A percentile compares a stretch with the other conserved stretches of the same genome.
Evolutionary conservation across 2,329 filamentous ascomycete genomes (phyloP).

Genomic region (Diaporthe sp.): DNA sequence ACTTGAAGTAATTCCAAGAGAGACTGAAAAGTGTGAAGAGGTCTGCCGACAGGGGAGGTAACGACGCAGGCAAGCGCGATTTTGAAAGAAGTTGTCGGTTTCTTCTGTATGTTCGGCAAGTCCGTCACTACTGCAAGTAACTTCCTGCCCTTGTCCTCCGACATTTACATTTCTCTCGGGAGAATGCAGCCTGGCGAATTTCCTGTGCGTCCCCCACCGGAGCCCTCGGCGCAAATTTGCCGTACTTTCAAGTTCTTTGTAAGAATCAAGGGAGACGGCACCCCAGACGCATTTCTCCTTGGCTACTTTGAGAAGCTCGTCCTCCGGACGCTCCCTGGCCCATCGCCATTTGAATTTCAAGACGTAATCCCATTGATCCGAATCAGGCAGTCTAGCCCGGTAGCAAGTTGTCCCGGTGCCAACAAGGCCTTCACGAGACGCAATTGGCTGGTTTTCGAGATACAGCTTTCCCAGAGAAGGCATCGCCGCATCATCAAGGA

Average conservation of each 20-base stretch:
- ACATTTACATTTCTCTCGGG: neutral
- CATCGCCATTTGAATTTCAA: slow-evolving; percentile 54
- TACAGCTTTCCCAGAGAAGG: neutral
- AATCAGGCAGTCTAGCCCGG: neutral
- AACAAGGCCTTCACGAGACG: neutral
- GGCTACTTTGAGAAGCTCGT: slow-evolving; percentile 50
- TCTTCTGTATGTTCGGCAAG: neutral
- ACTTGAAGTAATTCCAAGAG: slow-evolving; percentile 48
- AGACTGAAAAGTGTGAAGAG: slow-evolving; percentile 34
- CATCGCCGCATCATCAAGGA: neutral
- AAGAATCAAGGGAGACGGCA: slow-evolving; percentile 33
- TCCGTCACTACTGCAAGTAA: neutral
- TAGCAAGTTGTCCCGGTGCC: neutral
- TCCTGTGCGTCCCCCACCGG: slow-evolving; percentile 1
- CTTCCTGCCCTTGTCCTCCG: neutral
- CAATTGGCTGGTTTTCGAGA: neutral
- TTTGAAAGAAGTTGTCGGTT: slow-evolving; percentile 4
- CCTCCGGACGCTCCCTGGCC: slow-evolving; percentile 49
- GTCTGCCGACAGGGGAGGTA: slow-evolving; percentile 11
- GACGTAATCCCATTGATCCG: slow-evolving; percentile 40
- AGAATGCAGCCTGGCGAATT: neutral
- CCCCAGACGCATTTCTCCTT: slow-evolving; percentile 49
- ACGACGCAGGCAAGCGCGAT: neutral
- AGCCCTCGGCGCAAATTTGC: neutral
- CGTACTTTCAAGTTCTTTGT: slow-evolving; percentile 14